Conservation (phyloP, 2,329 filamentous ascomycete genomes). For the Pseudogymnoascus sp. region DNA sequence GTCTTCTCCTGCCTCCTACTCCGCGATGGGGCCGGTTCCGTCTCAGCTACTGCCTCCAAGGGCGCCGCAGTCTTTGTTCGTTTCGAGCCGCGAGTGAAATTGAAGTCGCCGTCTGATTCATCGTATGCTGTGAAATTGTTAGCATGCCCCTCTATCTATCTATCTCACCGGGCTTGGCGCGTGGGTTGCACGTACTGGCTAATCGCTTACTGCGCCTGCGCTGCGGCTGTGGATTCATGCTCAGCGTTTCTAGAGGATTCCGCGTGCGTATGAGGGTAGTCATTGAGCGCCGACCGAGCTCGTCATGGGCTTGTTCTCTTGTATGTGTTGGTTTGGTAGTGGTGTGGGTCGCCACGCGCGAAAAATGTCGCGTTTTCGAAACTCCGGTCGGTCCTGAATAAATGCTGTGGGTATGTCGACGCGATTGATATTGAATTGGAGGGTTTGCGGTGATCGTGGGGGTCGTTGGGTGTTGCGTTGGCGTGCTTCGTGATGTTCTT, state of each 20-base stretch:
- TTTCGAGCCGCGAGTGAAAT: constrained; percentile 64
- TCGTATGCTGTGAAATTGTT: constrained; percentile 44
- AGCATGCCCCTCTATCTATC: constrained; percentile 11
- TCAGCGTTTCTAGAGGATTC: constrained; percentile 59
- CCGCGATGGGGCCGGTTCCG: constrained; percentile 29
- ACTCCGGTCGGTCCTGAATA: not conserved
- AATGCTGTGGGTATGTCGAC: not conserved
- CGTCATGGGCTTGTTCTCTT: constrained; percentile 1
- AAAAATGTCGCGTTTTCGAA: constrained; percentile 5
- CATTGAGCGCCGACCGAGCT: constrained; percentile 43
- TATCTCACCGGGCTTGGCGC: constrained; percentile 8
- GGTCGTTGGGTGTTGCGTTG: constrained; percentile 1
- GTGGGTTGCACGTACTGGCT: constrained; percentile 44
- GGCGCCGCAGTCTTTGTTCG: constrained; percentile 51
- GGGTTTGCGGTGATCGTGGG: not conserved
- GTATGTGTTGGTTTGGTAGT: not conserved
- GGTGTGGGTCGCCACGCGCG: not conserved
- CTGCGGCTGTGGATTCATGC: constrained; percentile 56
- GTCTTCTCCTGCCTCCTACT: constrained; percentile 30
- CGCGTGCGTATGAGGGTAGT: constrained; percentile 61
- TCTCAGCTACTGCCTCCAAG: constrained; percentile 34
- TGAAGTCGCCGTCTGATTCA: constrained; percentile 71
- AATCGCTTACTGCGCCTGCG: constrained; percentile 58
- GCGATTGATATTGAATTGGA: not conserved
- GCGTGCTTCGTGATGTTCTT: constrained; percentile 6